Base-by-base conservation (phyloP, 192 early-diverging fungal species). In the Allomyces arbusculus region DNA sequence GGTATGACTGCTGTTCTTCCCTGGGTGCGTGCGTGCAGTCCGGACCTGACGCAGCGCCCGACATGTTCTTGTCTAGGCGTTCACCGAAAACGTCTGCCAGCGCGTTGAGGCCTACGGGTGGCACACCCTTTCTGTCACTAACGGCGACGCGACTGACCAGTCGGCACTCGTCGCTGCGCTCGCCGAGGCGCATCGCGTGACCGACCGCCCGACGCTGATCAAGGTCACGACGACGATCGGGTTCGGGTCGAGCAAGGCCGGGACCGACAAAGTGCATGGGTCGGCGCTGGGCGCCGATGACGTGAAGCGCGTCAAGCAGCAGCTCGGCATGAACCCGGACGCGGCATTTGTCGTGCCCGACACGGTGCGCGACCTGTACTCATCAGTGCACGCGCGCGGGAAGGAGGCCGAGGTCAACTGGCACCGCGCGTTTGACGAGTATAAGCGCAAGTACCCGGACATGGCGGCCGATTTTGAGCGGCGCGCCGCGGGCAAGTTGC, bases 101-200 rank as follows among this genome's bases (percentile, higher is more conserved):
- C 86, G 93, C 66, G 92, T 86, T 76, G 86, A 89, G 69, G 73
- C 94, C 44, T 98, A 95, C 71, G 95, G 90, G 58, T 98, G 94
- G 93, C 92, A 96, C 69, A 86, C 85, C 33, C 79, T 77, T 67
- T 43, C 76, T 55, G 76, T 96, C 14, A 74, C 70, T 3, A 86
- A 96, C 71, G 93, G 93, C 70, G 86, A 96, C 75, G 69, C 71
- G 68, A n/a, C 50, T 14, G 91, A 94, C 66, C 72, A 88, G 12
- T 82, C 75, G 0, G 75, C 76, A 7, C 81, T 96, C 64, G 71
- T 81, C 62, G 74, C 70, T 23, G 93, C 93, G 63, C 86, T 96
- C 62, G 85, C 83, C 58, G 71, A 75, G 12, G 94, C 95, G n/a
- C 89, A 89, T 79, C 72, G 77, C 61, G 90, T 91, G 63, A 90